phyloP scores from a whole-genome alignment of 2,329 filamentous ascomycete genomes.

The Aureobasidium zeae region DNA sequence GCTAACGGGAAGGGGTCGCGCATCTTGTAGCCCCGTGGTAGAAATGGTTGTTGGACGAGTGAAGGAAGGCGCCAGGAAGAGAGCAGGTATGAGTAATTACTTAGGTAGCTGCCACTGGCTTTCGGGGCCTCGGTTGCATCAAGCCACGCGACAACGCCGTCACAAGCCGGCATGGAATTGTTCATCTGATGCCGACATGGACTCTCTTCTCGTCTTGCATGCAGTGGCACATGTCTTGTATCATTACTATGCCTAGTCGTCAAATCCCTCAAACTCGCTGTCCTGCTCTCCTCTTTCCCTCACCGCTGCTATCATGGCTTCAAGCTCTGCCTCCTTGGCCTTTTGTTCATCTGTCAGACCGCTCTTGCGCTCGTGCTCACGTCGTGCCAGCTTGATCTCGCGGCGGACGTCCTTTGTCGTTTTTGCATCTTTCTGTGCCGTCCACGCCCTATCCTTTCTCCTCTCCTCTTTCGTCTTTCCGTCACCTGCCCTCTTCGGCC shows the following conservation, averaged over 20 bases:
- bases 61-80: slow-evolving; percentile 1
- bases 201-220: not conserved
- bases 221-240: too few relatives aligned
- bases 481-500: slow-evolving; percentile 24
- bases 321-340: slow-evolving; percentile 26
- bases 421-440: slow-evolving; percentile 29
- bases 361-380: slow-evolving; percentile 25
- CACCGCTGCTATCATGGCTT: slow-evolving; percentile 28
- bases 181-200: not conserved
- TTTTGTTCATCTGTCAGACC: slow-evolving; percentile 27
- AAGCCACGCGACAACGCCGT: slow-evolving; percentile 1
- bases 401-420: slow-evolving; percentile 26
- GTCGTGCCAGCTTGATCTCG: slow-evolving; percentile 27
- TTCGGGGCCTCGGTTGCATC: slow-evolving; percentile 3
- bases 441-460: slow-evolving; percentile 31
- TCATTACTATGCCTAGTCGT: slow-evolving; percentile 14
- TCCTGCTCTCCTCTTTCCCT: slow-evolving; percentile 19
- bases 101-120: not conserved
- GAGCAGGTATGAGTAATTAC: not conserved
- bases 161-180: not conserved
- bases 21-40: slow-evolving; percentile 42
- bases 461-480: slow-evolving; percentile 25
- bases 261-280: slow-evolving; percentile 18
- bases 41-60: not conserved
- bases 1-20: slow-evolving; percentile 61